Evolutionary conservation across 176 grass and related monocot species (phyloP).

Genomic region (Leersia perrieri): DNA sequence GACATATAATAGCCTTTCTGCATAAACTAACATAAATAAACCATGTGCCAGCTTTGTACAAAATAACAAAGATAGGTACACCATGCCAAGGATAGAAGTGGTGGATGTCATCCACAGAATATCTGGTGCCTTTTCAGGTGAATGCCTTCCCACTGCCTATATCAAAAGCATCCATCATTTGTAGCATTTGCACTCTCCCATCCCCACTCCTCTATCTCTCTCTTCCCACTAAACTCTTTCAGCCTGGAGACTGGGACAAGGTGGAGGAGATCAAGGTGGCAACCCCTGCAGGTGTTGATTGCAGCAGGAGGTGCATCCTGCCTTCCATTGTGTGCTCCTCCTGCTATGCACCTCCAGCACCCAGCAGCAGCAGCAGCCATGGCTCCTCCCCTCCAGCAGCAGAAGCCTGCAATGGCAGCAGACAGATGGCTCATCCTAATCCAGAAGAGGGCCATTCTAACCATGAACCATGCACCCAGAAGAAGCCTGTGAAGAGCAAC

Average conservation of each 20-base stretch:
- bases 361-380: background rate
- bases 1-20: too few species aligned
- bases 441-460: background rate
- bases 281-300: background rate
- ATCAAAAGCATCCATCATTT: background rate
- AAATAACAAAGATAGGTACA: background rate
- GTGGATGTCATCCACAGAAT: background rate
- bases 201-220: background rate
- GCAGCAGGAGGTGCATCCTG: background rate
- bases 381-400: background rate
- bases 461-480: background rate
- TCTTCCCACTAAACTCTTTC: background rate
- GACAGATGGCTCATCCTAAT: background rate
- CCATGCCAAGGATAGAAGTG: background rate
- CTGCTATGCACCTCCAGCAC: slow-evolving; percentile 2
- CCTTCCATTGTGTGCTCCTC: slow-evolving; percentile 1
- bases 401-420: background rate
- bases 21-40: too few species aligned
- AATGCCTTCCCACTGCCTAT: background rate
- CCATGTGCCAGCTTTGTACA: background rate
- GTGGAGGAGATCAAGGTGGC: background rate
- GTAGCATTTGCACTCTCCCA: background rate
- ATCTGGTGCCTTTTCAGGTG: slow-evolving; percentile 6
- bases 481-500: slow-evolving; percentile 5
- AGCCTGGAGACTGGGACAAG: background rate